A percentile compares a stretch with the other conserved stretches of the same genome.
These are phyloP conservation scores for Metschnikowia colocasiae DNA, from an alignment of 805 yeast genomes.

Conservation along the genomic window DNA sequence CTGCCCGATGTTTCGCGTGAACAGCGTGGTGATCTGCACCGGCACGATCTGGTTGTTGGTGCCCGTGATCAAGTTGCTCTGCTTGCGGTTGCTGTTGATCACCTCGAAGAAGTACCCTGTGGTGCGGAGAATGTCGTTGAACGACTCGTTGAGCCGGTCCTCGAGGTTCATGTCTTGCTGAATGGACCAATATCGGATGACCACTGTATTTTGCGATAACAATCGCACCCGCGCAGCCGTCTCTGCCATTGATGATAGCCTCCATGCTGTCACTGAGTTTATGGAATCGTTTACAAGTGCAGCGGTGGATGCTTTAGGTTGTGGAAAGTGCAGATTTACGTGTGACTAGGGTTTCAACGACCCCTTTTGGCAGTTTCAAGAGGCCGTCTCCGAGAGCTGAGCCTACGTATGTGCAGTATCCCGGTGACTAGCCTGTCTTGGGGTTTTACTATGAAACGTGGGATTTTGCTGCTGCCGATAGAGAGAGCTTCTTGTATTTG, in stretches of 20 bases:
- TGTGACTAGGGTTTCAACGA: too few species aligned
- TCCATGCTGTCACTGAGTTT: too few species aligned
- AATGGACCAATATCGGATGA: neutral
- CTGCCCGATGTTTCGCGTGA: conserved; percentile 30
- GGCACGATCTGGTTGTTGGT: conserved; percentile 40
- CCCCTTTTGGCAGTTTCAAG: too few species aligned
- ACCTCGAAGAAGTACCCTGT: conserved; percentile 44
- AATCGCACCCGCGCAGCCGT: conserved; percentile 2
- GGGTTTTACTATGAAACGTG: too few species aligned
- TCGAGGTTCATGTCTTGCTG: conserved; percentile 33
- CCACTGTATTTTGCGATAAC: neutral
- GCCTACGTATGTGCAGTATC: too few species aligned
- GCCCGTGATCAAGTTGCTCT: conserved; percentile 41
- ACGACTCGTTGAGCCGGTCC: conserved; percentile 36
- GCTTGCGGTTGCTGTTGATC: conserved; percentile 38
- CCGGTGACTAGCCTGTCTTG: too few species aligned
- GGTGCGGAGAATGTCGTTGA: conserved; percentile 38
- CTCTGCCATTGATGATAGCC: neutral
- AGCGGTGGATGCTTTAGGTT: too few species aligned
- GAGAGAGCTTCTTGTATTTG: too few species aligned
- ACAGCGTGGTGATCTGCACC: conserved; percentile 34
- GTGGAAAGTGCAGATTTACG: too few species aligned
- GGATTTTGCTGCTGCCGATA: too few species aligned
- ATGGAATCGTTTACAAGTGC: too few species aligned
- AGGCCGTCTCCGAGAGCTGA: too few species aligned